Evolutionary conservation across 257 asterid species (phyloP), one percentile per base, ranked within the genome.

Genomic region (Solanum arcanum): DNA sequence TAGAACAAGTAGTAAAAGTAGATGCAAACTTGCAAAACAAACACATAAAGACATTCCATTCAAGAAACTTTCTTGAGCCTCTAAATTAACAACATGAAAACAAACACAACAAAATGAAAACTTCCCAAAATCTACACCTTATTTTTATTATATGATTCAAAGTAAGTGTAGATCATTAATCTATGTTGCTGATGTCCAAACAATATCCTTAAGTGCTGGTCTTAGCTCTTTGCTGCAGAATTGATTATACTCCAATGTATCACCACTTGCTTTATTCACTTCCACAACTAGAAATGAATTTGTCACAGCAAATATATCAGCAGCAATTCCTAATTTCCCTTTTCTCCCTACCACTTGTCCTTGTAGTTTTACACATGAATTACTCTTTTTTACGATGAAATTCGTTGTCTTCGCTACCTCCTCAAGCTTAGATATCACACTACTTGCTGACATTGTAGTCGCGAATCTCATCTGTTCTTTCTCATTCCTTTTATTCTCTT

Each of bases 321-420:
- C 95, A 29, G 91, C 86, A 21, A 92, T 92, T 74, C 95, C 94
- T 1, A 92, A 89, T 90, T 91, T 92, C 42, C 95, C 95, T 86
- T 92, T 92, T 37, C 95, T 87, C 23, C 95, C 95, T 31, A 2
- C 64, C 86, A 86, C 89, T 27, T 87, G 80, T 10, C 94, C 94
- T 87, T 90, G 95, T 87, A 92, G 21, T 46, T 92, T 88, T 2
- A 92, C 92, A 73, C 91, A 46, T 11, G 92, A 90, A 75, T 90
- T 90, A 66, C 91, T 89, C 90, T 89, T 91, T 74, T 90, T 90
- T 16, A 93, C 83, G 47, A 86, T 91, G 52, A 93, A 93, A n/a
- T 89, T 93, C 84, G 81, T 60, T 7, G 89, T 88, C 70, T 90
- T 93, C 0, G 94, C 95, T 76, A 93, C 90, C 83, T 91, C 92